phyloP scores from a whole-genome alignment of 2,329 filamentous ascomycete species.

The Falciphora oryzae region DNA sequence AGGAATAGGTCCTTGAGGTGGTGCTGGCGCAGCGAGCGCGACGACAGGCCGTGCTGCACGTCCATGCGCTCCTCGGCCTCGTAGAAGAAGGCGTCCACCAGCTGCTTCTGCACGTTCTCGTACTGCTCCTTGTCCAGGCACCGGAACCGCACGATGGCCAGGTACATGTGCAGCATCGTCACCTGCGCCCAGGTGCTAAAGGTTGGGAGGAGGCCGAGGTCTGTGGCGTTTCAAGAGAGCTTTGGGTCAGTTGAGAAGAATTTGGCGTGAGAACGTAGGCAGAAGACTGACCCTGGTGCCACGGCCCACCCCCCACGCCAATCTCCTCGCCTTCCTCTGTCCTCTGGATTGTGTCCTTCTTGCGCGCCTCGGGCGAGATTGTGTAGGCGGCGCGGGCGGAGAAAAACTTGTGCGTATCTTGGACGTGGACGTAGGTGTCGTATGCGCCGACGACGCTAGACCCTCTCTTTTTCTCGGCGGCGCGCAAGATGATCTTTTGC shows the following conservation, averaged over 20 bases:
- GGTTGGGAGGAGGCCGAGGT: slow-evolving; percentile 72
- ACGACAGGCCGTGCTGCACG: slow-evolving; percentile 65
- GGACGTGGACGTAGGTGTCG: background rate
- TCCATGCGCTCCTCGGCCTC: slow-evolving; percentile 81
- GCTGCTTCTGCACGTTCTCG: slow-evolving; percentile 77
- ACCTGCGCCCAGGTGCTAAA: slow-evolving; percentile 97
- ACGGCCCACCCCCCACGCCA: slow-evolving; percentile 67
- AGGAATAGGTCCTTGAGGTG: slow-evolving; percentile 85
- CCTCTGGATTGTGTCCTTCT: slow-evolving; percentile 61
- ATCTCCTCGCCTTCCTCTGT: slow-evolving; percentile 78
- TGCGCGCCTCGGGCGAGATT: slow-evolving; percentile 62
- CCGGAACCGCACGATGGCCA: slow-evolving; percentile 77
- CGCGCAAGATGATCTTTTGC: slow-evolving; percentile 7
- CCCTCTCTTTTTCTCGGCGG: background rate
- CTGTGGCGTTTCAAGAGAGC: slow-evolving; percentile 35
- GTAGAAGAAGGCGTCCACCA: slow-evolving; percentile 94
- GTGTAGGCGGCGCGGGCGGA: slow-evolving; percentile 68
- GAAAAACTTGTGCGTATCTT: slow-evolving; percentile 55
- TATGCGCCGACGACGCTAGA: background rate
- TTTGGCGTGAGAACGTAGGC: background rate
- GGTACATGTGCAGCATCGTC: slow-evolving; percentile 93
- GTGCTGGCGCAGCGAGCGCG: slow-evolving; percentile 52
- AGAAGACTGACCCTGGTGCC: slow-evolving; percentile 67
- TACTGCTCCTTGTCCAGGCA: slow-evolving; percentile 66
- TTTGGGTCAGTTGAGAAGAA: background rate